Conservation (phyloP, 163 green algal genomes). For the Picocystis sp. region DNA sequence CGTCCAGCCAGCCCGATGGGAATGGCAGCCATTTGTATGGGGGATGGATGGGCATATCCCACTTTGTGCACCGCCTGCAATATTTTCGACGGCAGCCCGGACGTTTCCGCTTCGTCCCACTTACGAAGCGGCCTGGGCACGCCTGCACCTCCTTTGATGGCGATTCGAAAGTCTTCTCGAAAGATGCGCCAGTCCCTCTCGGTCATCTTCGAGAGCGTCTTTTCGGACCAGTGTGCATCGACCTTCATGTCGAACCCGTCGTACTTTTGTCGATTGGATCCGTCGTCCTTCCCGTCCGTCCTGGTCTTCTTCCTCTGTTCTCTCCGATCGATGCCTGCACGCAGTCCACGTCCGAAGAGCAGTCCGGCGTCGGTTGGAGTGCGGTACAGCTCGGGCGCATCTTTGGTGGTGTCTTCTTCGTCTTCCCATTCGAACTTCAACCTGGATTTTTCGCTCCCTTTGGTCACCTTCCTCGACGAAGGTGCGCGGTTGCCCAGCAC, state of each 20-base stretch:
- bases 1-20: conserved; percentile 68
- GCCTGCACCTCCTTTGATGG: conserved; percentile 48
- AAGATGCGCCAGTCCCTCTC: conserved; percentile 99
- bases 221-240: conserved; percentile 75
- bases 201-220: conserved; percentile 43
- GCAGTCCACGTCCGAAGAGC: conserved; percentile 82
- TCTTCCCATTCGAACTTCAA: conserved; percentile 97
- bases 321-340: conserved; percentile 73
- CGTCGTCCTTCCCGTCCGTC: not conserved
- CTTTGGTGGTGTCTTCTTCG: conserved; percentile 75
- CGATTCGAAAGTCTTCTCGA: conserved; percentile 95
- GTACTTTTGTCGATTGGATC: conserved; percentile 6
- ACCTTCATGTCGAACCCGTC: conserved; percentile 28
- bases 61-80: conserved; percentile 56
- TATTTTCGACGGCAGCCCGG: conserved; percentile 40
- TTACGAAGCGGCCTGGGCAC: conserved; percentile 53
- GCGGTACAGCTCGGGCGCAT: conserved; percentile 73
- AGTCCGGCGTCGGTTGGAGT: conserved; percentile 52
- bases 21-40: conserved; percentile 96
- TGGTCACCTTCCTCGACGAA: conserved; percentile 15
- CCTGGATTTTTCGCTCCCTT: conserved; percentile 47
- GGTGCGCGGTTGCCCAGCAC: no score
- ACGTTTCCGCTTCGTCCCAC: conserved; percentile 74
- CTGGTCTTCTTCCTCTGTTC: conserved; percentile 72
- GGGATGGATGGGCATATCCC: conserved; percentile 82